Evolutionary conservation across 1,284 basidiomycete species (phyloP).

Genomic region (Melampsora larici-populina): DNA sequence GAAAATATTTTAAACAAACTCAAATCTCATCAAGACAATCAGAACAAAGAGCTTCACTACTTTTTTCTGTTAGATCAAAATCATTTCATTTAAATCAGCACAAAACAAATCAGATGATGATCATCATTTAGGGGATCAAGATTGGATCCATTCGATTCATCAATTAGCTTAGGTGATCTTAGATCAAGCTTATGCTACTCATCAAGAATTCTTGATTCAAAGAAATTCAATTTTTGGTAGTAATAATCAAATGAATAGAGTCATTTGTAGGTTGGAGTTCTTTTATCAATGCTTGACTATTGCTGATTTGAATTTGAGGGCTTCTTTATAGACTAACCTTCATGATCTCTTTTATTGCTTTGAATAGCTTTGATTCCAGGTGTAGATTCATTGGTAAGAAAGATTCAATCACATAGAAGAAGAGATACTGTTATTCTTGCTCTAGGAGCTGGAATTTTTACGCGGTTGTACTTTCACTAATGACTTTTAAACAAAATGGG

Average conservation of each 20-base stretch:
- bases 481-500: constrained; percentile 64
- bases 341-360: too few species aligned
- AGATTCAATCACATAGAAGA: constrained; percentile 86
- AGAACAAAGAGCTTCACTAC: constrained; percentile 37
- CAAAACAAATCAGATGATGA: too few species aligned
- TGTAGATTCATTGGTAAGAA: constrained; percentile 80
- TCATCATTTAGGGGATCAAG: constrained; percentile 29
- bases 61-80: constrained; percentile 36
- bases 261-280: constrained; percentile 76
- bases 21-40: constrained; percentile 22
- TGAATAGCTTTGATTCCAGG: constrained; percentile 78
- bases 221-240: constrained; percentile 70
- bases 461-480: constrained; percentile 74
- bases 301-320: too few species aligned
- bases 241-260: constrained; percentile 74
- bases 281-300: too few species aligned
- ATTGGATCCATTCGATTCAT: constrained; percentile 22
- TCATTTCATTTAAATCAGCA: constrained; percentile 31
- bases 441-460: constrained; percentile 75
- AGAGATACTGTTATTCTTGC: constrained; percentile 88
- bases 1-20: constrained; percentile 33
- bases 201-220: constrained; percentile 88
- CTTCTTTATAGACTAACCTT: too few species aligned
- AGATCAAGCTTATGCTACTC: constrained; percentile 88
- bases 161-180: constrained; percentile 32